These are phyloP conservation scores for Fragaria nilgerrensis DNA, from an alignment of 306 rosid species.

Conservation along the genomic window DNA sequence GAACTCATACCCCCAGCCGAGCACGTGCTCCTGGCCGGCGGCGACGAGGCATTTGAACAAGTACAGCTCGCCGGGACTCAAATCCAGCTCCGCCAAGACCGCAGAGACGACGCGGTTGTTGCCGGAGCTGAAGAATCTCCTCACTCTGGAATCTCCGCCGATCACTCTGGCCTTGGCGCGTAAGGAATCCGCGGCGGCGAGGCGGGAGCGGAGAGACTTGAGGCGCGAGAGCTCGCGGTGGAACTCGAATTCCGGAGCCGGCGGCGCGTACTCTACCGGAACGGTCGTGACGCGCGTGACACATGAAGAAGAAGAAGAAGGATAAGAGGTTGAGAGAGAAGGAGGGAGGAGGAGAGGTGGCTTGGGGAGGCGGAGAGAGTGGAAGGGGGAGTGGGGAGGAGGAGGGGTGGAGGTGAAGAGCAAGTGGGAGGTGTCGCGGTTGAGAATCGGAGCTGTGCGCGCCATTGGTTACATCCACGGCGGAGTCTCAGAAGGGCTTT, in stretches of 20 bases:
- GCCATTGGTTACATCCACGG: conserved; percentile 38
- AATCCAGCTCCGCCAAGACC: conserved; percentile 35
- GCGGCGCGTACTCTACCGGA: conserved; percentile 56
- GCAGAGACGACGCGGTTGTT: conserved; percentile 24
- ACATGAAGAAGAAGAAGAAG: conserved; percentile 35
- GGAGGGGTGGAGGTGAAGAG: conserved; percentile 42
- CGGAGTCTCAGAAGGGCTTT: neutral
- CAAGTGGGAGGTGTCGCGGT: conserved; percentile 31
- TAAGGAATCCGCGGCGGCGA: conserved; percentile 32
- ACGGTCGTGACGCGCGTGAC: conserved; percentile 60
- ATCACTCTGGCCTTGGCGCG: conserved; percentile 45
- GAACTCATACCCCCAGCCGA: conserved; percentile 40
- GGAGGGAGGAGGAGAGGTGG: conserved; percentile 15
- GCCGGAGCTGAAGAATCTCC: conserved; percentile 46
- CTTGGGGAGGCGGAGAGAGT: conserved; percentile 36
- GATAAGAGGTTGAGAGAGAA: conserved; percentile 11
- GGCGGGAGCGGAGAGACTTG: conserved; percentile 44
- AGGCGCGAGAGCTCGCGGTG: conserved; percentile 62
- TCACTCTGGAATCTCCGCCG: conserved; percentile 67
- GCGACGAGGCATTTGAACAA: conserved; percentile 81
- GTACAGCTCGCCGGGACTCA: conserved; percentile 40
- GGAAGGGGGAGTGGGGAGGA: conserved; percentile 20
- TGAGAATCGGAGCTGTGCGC: conserved; percentile 45
- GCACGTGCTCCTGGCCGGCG: conserved; percentile 77
- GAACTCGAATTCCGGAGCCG: conserved; percentile 55